A percentile compares a stretch with the other conserved stretches of the same genome.
Conservation (phyloP, 768 basidiomycete genomes). For the Hysterangium stoloniferum region DNA sequence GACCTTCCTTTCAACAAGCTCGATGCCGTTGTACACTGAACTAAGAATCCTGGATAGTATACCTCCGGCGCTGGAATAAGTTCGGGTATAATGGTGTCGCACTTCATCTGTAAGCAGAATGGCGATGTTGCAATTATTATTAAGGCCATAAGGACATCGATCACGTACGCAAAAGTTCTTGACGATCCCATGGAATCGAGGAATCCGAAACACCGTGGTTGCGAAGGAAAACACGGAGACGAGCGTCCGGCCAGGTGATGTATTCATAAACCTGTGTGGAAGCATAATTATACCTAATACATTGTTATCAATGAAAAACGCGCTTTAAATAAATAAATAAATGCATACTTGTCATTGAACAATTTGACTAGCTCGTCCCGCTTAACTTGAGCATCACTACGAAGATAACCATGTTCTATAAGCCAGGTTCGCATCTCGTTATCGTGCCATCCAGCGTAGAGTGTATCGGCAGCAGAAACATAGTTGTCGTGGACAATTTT, state of each 20-base stretch:
- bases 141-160: not conserved
- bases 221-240: slow-evolving; percentile 83
- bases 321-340: not conserved
- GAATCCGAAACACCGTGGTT: slow-evolving; percentile 66
- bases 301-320: slow-evolving; percentile 10
- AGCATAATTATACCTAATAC: slow-evolving; percentile 44
- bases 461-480: slow-evolving; percentile 44
- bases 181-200: slow-evolving; percentile 54
- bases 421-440: slow-evolving; percentile 67
- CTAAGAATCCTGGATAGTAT: slow-evolving; percentile 57
- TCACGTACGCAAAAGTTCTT: slow-evolving; percentile 68
- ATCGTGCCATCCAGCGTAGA: slow-evolving; percentile 68
- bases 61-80: slow-evolving; percentile 45
- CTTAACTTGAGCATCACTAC: slow-evolving; percentile 46
- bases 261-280: slow-evolving; percentile 49
- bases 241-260: slow-evolving; percentile 86
- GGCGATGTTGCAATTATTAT: no score
- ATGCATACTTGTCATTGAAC: slow-evolving; percentile 59
- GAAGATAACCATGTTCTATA: slow-evolving; percentile 60
- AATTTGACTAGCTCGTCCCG: slow-evolving; percentile 70
- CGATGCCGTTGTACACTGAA: slow-evolving; percentile 57
- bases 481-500: slow-evolving; percentile 77
- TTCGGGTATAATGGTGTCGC: slow-evolving; percentile 73
- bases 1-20: slow-evolving; percentile 74
- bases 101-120: slow-evolving; percentile 49